Conservation (phyloP, 2,329 filamentous ascomycete species). For the Thyridium curvatum region DNA sequence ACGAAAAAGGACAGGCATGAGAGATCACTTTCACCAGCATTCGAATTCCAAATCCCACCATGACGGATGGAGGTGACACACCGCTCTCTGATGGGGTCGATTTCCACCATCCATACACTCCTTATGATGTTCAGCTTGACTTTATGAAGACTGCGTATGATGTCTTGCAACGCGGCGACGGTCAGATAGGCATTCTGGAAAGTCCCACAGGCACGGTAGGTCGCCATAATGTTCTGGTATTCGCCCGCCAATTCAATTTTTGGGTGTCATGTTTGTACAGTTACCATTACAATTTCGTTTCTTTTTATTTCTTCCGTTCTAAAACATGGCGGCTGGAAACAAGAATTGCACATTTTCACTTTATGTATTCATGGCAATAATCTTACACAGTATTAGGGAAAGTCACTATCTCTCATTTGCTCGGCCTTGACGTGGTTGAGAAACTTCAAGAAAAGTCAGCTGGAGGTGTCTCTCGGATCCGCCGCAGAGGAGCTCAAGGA, state of each 20-base stretch:
- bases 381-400: conserved; percentile 48
- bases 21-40: not conserved
- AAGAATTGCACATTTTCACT: no score
- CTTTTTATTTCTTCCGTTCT: no score
- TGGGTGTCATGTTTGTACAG: no score
- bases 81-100: conserved; percentile 31
- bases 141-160: conserved; percentile 83
- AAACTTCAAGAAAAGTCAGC: conserved; percentile 61
- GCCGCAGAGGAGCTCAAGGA: conserved; percentile 45
- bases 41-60: not conserved
- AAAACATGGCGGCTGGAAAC: no score
- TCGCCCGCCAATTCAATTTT: not conserved
- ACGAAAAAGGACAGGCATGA: not conserved
- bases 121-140: conserved; percentile 79
- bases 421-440: conserved; percentile 87
- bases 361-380: conserved; percentile 9
- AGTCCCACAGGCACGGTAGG: conserved; percentile 77
- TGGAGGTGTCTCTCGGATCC: conserved; percentile 43
- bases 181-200: conserved; percentile 82
- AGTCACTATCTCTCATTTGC: conserved; percentile 88
- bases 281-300: no score
- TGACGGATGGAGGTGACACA: conserved; percentile 4
- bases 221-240: conserved; percentile 5
- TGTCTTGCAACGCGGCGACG: conserved; percentile 62
- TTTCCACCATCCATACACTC: conserved; percentile 83